These are phyloP conservation scores for Austroboletus niveus DNA, from an alignment of 1,284 basidiomycete genomes.

Conservation along the genomic window DNA sequence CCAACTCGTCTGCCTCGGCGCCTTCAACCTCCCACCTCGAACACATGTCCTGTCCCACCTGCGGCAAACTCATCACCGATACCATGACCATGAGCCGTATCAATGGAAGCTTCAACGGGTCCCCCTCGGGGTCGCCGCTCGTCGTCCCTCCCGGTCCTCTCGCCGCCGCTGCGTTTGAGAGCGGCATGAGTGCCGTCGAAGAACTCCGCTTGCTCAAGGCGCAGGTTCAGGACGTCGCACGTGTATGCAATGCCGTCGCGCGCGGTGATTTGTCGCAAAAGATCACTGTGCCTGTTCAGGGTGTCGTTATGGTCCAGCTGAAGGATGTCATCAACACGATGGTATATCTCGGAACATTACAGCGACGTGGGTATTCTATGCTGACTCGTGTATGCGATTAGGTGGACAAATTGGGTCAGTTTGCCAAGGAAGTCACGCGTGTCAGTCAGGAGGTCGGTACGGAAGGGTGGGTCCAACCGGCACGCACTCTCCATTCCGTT, in stretches of 20 bases:
- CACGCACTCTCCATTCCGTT: conserved; percentile 5
- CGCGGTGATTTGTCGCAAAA: conserved; percentile 93
- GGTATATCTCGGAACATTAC: conserved; percentile 46
- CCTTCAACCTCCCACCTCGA: conserved; percentile 42
- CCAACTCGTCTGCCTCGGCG: conserved; percentile 38
- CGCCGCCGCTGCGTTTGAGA: conserved; percentile 56
- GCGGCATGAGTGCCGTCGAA: conserved; percentile 66
- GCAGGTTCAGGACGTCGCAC: conserved; percentile 82
- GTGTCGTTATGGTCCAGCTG: conserved; percentile 95
- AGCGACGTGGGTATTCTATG: conserved; percentile 7
- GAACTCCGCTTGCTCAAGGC: conserved; percentile 78
- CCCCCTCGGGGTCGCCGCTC: conserved; percentile 45
- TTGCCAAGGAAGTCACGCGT: conserved; percentile 82
- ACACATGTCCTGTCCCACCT: conserved; percentile 46
- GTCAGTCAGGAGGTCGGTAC: conserved; percentile 92
- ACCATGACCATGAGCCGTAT: conserved; percentile 35
- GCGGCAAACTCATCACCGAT: conserved; percentile 46
- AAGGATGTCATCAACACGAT: conserved; percentile 99
- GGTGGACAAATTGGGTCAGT: conserved; percentile 78
- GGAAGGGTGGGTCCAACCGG: conserved; percentile 58
- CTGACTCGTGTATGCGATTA: conserved; percentile 23
- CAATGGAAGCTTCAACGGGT: conserved; percentile 30
- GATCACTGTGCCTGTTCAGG: conserved; percentile 95
- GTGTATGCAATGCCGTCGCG: conserved; percentile 96
- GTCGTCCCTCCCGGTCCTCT: conserved; percentile 58